Evolutionary conservation across 148 eudicot species (phyloP).

Genomic region (Vaccinium corymbosum): DNA sequence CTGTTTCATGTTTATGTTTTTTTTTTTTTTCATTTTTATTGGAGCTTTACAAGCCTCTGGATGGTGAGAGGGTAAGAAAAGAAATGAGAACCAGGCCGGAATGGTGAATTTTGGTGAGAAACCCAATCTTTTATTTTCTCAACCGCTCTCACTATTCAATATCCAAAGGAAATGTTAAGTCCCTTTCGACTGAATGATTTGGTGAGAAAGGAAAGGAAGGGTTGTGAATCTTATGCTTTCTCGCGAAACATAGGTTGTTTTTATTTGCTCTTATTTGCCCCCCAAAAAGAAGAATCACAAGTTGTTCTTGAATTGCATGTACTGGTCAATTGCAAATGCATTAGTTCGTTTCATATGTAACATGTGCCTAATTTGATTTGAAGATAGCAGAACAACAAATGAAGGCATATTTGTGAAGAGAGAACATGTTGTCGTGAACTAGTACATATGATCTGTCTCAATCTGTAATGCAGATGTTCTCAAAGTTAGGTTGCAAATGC

Average conservation of each 20-base stretch:
- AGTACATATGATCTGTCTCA: constrained; percentile 5
- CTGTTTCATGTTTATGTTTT: background rate
- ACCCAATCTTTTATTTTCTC: background rate
- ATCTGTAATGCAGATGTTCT: constrained; percentile 70
- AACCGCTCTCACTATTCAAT: background rate
- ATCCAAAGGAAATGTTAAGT: background rate
- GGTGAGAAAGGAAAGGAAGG: background rate
- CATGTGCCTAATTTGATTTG: background rate
- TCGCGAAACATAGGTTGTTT: too few species aligned
- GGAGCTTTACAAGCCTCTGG: background rate
- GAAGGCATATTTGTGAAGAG: background rate
- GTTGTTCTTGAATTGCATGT: background rate
- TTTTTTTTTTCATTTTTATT: background rate
- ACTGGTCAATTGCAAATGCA: background rate
- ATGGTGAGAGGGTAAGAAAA: background rate
- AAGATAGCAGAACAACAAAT: background rate
- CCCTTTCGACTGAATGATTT: background rate
- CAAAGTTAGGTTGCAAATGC: constrained; percentile 97
- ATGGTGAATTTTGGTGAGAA: background rate
- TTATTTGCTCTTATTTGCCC: background rate
- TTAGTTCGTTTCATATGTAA: background rate
- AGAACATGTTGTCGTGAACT: background rate
- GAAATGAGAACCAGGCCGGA: background rate
- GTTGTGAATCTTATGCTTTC: background rate
- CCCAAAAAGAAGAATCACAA: background rate